Evolutionary conservation across 2,329 filamentous ascomycete species (phyloP).

Genomic region (Colletotrichum kahawae): DNA sequence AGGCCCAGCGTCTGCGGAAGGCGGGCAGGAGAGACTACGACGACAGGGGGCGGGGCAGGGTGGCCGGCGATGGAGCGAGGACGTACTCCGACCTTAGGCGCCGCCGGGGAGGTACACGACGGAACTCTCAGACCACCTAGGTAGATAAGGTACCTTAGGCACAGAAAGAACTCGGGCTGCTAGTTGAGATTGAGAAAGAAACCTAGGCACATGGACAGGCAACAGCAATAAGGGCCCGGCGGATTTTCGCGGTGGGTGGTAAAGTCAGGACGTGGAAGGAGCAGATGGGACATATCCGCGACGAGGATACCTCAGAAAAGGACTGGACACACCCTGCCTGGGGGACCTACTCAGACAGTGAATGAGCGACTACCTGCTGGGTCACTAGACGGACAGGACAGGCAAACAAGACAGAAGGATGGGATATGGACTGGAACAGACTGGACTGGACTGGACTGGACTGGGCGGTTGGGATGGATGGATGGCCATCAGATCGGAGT

Average conservation of each 20-base stretch:
- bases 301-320: background rate
- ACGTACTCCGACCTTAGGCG: background rate
- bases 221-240: background rate
- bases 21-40: background rate
- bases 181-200: background rate
- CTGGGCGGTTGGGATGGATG: background rate
- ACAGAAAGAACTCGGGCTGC: background rate
- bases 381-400: background rate
- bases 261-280: background rate
- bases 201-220: background rate
- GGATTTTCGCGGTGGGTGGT: background rate
- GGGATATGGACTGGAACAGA: background rate
- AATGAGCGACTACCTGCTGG: background rate
- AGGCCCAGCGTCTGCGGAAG: background rate
- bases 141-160: background rate
- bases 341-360: background rate
- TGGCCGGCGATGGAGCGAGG: background rate
- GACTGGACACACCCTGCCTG: background rate
- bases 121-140: background rate
- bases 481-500: background rate
- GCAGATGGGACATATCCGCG: background rate
- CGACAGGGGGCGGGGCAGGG: background rate
- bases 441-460: background rate
- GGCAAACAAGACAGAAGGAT: background rate
- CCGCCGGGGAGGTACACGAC: background rate